These are phyloP conservation scores for Teunomyces panamensis DNA, from an alignment of 805 yeast species.

Conservation along the genomic window DNA sequence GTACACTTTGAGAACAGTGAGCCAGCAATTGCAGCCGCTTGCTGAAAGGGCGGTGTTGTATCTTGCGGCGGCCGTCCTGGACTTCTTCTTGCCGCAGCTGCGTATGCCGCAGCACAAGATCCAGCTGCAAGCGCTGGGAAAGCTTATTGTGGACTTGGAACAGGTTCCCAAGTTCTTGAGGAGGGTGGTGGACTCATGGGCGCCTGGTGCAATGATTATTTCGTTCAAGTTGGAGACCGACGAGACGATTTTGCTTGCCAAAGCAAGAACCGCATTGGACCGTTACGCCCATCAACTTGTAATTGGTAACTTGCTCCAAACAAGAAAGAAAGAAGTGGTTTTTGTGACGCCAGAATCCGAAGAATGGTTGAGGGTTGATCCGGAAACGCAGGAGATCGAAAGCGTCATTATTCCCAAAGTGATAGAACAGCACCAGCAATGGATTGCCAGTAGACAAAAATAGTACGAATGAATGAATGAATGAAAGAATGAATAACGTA, in stretches of 20 bases:
- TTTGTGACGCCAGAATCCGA: slow-evolving; percentile 59
- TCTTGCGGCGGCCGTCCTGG: slow-evolving; percentile 97
- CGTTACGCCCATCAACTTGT: slow-evolving; percentile 92
- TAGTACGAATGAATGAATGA: not conserved
- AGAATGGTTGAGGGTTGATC: slow-evolving; percentile 51
- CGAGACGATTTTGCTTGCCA: slow-evolving; percentile 58
- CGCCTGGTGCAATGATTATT: slow-evolving; percentile 90
- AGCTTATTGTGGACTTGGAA: slow-evolving; percentile 78
- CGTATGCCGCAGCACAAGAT: slow-evolving; percentile 92
- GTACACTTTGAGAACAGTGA: slow-evolving; percentile 71
- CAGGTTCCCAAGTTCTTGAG: slow-evolving; percentile 95
- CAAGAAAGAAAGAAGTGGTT: slow-evolving; percentile 83
- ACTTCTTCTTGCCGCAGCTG: slow-evolving; percentile 85
- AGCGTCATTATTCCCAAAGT: slow-evolving; percentile 77
- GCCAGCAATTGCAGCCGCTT: slow-evolving; percentile 53
- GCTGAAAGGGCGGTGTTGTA: slow-evolving; percentile 70
- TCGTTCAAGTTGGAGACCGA: slow-evolving; percentile 96
- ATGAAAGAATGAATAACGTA: not conserved
- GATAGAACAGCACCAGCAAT: slow-evolving; percentile 55
- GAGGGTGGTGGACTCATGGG: slow-evolving; percentile 89
- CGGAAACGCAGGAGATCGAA: slow-evolving; percentile 62
- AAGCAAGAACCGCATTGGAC: slow-evolving; percentile 74
- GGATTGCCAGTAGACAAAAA: slow-evolving; percentile 44
- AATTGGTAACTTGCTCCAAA: slow-evolving; percentile 87
- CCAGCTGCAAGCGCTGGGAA: slow-evolving; percentile 74